Conservation (phyloP, 1,139 yeast genomes). For the Sugiyamaella xylanicola region DNA sequence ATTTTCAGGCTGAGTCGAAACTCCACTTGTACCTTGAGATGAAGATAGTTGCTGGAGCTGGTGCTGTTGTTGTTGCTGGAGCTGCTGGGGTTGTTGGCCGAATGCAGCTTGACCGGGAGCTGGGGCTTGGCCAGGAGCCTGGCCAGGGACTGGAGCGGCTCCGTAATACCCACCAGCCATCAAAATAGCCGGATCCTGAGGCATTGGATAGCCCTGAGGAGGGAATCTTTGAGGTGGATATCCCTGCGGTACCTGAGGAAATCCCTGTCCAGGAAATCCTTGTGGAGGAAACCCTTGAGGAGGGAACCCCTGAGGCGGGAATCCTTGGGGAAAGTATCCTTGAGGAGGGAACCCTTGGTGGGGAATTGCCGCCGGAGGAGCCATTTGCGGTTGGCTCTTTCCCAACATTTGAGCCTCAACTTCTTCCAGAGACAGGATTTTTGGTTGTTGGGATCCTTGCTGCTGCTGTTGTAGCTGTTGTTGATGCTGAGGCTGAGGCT, state of each 20-base stretch:
- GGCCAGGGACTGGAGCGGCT: conserved; percentile 37
- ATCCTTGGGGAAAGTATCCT: conserved; percentile 18
- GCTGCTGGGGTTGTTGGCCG: conserved; percentile 33
- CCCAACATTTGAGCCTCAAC: conserved; percentile 70
- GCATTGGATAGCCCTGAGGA: conserved; percentile 23
- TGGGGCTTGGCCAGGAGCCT: conserved; percentile 30
- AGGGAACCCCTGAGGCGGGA: conserved; percentile 24
- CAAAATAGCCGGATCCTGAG: conserved; percentile 33
- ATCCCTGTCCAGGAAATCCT: conserved; percentile 18
- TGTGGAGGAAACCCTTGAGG: conserved; percentile 27
- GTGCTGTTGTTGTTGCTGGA: conserved; percentile 29
- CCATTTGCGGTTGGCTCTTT: conserved; percentile 5
- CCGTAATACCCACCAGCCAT: conserved; percentile 19
- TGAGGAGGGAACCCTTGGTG: conserved; percentile 15
- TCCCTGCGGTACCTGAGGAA: conserved; percentile 15
- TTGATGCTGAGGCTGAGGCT: conserved; percentile 31
- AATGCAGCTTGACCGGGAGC: conserved; percentile 29
- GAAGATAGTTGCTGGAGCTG: conserved; percentile 2
- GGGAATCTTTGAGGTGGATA: conserved; percentile 23
- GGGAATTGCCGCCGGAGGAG: conserved; percentile 14
- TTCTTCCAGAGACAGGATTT: conserved; percentile 66
- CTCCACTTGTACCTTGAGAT: not conserved
- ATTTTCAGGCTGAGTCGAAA: not conserved
- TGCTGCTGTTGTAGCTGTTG: conserved; percentile 27
- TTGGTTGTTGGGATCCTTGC: conserved; percentile 28